Base-by-base conservation (phyloP, 805 yeast genomes). In the Ogataea pignaliae region DNA sequence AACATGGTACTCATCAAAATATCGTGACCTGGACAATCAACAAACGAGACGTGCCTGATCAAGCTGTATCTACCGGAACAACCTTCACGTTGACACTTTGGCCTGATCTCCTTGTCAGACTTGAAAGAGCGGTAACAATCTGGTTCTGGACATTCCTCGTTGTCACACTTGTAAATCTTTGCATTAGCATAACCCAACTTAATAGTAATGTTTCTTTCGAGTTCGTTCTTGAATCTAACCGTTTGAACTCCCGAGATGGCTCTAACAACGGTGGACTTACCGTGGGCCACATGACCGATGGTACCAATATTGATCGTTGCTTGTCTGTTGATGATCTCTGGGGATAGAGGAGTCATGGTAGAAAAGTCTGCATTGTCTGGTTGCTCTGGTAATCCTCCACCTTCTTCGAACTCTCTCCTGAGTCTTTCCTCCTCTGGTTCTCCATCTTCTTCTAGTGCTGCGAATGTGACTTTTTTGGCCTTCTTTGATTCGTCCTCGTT, bases 21-120 rank as follows among this genome's bases (percentile, higher is more conserved):
- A 76, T 93, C 99, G 86, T 93, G 99, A 69, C 99, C 99, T 48
- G 99, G 99, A 76, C 99, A 95, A 76, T 93, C 99, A 50, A 95
- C 99, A 61, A 95, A 95, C 10, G 97, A 88, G 42, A 93, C 99
- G 66, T 93, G 99, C 71, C 99, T 88, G 36, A 89, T 81, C 56
- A 93, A 77, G 59, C 79, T 79, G 70, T 89, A 90, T 64, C 96
- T 86, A 44, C 96, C 95, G n/a, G 66, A 67, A 69, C 96, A 88
- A 10, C 93, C 96, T 52, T 83, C 83, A 56, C 88, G 80, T 61
- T 84, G 85, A 71, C 97, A 88, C 63, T 84, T 85, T 55, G 99
- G 99, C 63, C 79, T 77, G 56, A 93, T 87, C 72, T 93, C 99
- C 69, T 87, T 91, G 64, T 88, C 97, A 29, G 95, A 85, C 60